Conservation (phyloP, 2,329 filamentous ascomycete species). For the Alternaria infectoria region DNA sequence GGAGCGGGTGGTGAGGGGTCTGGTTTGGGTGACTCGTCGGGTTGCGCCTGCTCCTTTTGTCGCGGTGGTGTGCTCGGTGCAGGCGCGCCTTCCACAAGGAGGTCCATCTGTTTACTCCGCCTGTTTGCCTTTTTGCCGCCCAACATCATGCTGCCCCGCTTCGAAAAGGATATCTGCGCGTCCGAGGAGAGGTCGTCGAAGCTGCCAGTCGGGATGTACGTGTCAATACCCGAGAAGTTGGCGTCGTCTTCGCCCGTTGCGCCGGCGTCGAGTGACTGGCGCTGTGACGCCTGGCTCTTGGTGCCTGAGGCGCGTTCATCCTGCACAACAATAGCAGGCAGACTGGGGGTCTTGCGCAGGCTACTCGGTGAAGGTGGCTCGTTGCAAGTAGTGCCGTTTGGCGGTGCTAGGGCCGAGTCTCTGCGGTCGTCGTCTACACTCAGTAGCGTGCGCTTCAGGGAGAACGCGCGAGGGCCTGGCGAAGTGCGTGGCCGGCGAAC, state of each 20-base stretch:
- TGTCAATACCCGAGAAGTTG: conserved; percentile 58
- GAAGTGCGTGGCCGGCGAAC: conserved; percentile 47
- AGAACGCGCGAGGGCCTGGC: conserved; percentile 42
- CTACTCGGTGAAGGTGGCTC: conserved; percentile 38
- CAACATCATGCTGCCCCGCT: conserved; percentile 65
- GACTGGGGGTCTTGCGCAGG: conserved; percentile 48
- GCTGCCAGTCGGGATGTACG: conserved; percentile 61
- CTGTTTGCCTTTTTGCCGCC: conserved; percentile 58
- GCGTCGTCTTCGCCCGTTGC: conserved; percentile 10
- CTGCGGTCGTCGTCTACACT: conserved; percentile 45
- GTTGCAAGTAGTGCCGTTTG: conserved; percentile 41
- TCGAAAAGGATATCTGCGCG: conserved; percentile 64
- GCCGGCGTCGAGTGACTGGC: conserved; percentile 16
- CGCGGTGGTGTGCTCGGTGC: conserved; percentile 21
- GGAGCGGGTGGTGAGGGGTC: conserved; percentile 26
- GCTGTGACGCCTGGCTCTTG: conserved; percentile 5
- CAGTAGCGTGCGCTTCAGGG: conserved; percentile 39
- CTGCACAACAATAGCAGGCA: conserved; percentile 55
- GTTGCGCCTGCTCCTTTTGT: conserved; percentile 20
- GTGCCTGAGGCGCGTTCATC: conserved; percentile 37
- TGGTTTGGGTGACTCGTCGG: conserved; percentile 14
- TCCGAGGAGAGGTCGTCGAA: conserved; percentile 60
- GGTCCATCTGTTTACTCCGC: conserved; percentile 39
- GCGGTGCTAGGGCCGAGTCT: conserved; percentile 51
- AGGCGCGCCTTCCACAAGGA: conserved; percentile 26